Base-by-base conservation (phyloP, 1,284 basidiomycete species). In the Puccinia polysora region DNA sequence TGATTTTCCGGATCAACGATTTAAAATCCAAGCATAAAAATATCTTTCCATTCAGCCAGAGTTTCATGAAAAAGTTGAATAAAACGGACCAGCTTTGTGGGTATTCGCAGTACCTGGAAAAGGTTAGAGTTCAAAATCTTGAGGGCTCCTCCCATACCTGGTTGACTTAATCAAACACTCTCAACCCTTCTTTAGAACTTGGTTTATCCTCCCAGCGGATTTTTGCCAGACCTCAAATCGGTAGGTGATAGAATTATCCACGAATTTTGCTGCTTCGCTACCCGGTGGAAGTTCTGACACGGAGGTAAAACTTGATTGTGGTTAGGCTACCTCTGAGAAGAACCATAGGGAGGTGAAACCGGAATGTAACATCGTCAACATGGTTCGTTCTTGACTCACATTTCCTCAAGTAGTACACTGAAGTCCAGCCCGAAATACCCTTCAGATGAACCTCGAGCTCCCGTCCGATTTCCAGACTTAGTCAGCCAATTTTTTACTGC, bases 41-140 rank as follows among this genome's bases (percentile, higher is more conserved):
- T 25, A 34, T 12, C 4, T 77, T 76, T 67, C 75, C 75, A 45
- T 63, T 76, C n/a, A 73, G 56, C 65, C 81, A 86, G 80, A 82
- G 85, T 0, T 87, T 86, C 81, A 83, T 88, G 80, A 78, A 82
- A 0, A 77, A 86, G 52, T 82, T 90, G 47, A 83, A 89, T 72
- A 76, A 81, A 1, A 80, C 81, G 38, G 85, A 86, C 1, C 81
- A 78, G 0, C 73, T 75, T 18, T 90, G 89, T 79, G 83, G 85
- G 64, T 90, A 88, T 78, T 81, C 85, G 0, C 82, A 84, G 43
- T 90, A 88, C 78, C 78, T 85, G 34, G 81, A 85, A 1, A 84
- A 85, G 74, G 83, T 87, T 50, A 14, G 45, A 49, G 18, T 49
- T n/a, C 4, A 15, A 49, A 4, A 15, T 4, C 20, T 18, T 50